Conservation (phyloP, 768 basidiomycete species). For the Boletus bicolor region DNA sequence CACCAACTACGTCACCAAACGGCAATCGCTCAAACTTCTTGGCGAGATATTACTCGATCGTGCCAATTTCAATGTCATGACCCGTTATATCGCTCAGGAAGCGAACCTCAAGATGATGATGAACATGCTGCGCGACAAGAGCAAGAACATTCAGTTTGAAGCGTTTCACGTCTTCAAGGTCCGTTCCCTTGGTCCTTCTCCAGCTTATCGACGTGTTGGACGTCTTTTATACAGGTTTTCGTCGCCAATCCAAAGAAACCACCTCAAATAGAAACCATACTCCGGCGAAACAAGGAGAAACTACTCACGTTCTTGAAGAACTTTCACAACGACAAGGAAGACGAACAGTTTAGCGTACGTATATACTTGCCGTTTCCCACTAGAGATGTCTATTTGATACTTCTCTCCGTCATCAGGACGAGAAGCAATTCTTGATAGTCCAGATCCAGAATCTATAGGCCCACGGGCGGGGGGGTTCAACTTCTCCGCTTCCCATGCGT, state of each 20-base stretch:
- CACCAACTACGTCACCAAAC: conserved; percentile 98
- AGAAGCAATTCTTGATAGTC: conserved; percentile 93
- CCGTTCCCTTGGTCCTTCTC: conserved; percentile 14
- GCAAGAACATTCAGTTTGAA: conserved; percentile 99
- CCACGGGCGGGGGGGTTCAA: background rate
- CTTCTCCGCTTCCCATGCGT: background rate
- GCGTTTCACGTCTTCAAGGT: conserved; percentile 99
- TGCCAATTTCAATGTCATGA: conserved; percentile 99
- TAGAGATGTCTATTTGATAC: background rate
- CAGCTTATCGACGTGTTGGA: background rate
- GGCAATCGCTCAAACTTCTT: conserved; percentile 95
- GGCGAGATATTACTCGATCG: conserved; percentile 98
- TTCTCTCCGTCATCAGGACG: conserved; percentile 48
- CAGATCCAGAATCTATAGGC: conserved; percentile 79
- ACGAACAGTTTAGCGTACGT: conserved; percentile 90
- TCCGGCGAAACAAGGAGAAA: conserved; percentile 93
- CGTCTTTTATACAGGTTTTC: conserved; percentile 62
- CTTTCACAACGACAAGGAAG: conserved; percentile 99
- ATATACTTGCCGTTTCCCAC: background rate
- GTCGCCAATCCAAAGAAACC: conserved; percentile 99
- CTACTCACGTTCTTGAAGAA: conserved; percentile 82
- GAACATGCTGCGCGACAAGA: conserved; percentile 97
- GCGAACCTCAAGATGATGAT: conserved; percentile 99
- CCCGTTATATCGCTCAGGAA: conserved; percentile 91
- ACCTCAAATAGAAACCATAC: conserved; percentile 86